phyloP scores from a whole-genome alignment of 2,329 filamentous ascomycete species.

The Stemphylium vesicarium region DNA sequence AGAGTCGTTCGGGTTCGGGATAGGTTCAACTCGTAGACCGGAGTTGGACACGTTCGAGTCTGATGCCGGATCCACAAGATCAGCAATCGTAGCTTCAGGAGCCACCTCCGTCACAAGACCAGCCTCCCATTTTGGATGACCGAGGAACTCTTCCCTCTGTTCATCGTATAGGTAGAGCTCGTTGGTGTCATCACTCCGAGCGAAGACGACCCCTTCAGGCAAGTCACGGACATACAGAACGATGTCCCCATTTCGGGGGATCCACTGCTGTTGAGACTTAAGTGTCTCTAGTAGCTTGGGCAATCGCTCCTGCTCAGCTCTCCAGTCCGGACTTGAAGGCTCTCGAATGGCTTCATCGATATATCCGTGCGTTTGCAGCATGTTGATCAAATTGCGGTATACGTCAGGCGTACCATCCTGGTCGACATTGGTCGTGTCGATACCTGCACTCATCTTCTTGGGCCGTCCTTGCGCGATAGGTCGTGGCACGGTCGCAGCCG shows the following conservation, averaged over 20 bases:
- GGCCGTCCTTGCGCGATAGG: slow-evolving; percentile 20
- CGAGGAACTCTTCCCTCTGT: slow-evolving; percentile 37
- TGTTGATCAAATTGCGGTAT: slow-evolving; percentile 57
- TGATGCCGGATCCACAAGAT: slow-evolving; percentile 53
- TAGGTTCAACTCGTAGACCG: slow-evolving; percentile 64
- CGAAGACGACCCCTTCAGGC: slow-evolving; percentile 33
- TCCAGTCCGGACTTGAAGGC: slow-evolving; percentile 62
- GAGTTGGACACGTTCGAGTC: slow-evolving; percentile 55
- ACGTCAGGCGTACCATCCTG: slow-evolving; percentile 62
- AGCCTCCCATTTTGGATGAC: slow-evolving; percentile 61
- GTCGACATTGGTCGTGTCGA: slow-evolving; percentile 48
- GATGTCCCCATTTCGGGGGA: slow-evolving; percentile 63
- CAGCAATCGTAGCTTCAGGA: slow-evolving; percentile 51
- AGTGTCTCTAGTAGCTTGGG: slow-evolving; percentile 52
- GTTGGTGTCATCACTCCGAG: slow-evolving; percentile 30
- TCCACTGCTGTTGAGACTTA: slow-evolving; percentile 55
- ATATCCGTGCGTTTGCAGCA: slow-evolving; percentile 50
- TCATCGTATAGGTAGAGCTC: slow-evolving; percentile 36
- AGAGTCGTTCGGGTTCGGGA: slow-evolving; percentile 57
- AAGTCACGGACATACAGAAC: slow-evolving; percentile 59
- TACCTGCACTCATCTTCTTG: slow-evolving; percentile 25
- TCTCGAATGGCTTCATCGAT: slow-evolving; percentile 59
- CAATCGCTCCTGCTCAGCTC: slow-evolving; percentile 56
- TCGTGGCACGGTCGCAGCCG: not conserved
- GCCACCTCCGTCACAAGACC: slow-evolving; percentile 63